phyloP scores from a whole-genome alignment of 495 filamentous ascomycete species.

The Echria macrotheca region DNA sequence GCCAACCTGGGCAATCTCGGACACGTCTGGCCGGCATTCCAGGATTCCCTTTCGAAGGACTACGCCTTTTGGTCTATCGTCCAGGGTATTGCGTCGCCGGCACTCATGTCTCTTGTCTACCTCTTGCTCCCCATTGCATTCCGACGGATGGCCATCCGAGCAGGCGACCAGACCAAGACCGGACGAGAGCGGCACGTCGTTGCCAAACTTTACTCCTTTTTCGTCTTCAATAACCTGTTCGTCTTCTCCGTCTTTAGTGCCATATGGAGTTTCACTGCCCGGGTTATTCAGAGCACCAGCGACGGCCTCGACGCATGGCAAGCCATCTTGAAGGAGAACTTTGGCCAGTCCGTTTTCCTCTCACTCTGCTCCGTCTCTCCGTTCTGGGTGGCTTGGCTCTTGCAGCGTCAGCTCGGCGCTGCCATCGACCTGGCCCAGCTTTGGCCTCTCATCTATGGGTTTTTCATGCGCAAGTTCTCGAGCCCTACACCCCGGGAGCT shows the following conservation, averaged over 20 bases:
- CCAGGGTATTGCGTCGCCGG: slow-evolving; percentile 91
- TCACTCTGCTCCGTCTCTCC: slow-evolving; percentile 73
- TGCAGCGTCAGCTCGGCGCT: slow-evolving; percentile 89
- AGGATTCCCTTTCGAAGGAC: slow-evolving; percentile 54
- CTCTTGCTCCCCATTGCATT: slow-evolving; percentile 86
- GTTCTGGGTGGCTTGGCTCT: slow-evolving; percentile 90
- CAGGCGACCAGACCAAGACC: slow-evolving; percentile 86
- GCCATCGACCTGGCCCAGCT: slow-evolving; percentile 85
- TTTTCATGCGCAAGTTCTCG: slow-evolving; percentile 75
- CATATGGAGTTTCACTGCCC: slow-evolving; percentile 64
- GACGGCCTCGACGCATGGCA: slow-evolving; percentile 56
- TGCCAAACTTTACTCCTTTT: slow-evolving; percentile 88
- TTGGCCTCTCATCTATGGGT: slow-evolving; percentile 72
- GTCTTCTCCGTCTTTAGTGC: slow-evolving; percentile 87
- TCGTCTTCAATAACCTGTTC: slow-evolving; percentile 94
- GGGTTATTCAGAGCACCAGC: slow-evolving; percentile 51
- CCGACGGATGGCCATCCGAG: slow-evolving; percentile 68
- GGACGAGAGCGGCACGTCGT: slow-evolving; percentile 90
- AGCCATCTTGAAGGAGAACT: slow-evolving; percentile 56
- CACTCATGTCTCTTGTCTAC: slow-evolving; percentile 83
- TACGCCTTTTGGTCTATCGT: slow-evolving; percentile 72
- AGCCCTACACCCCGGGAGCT: slow-evolving; percentile 85
- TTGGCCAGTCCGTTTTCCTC: slow-evolving; percentile 56
- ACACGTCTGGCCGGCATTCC: slow-evolving; percentile 72
- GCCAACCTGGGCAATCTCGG: slow-evolving; percentile 78